Percentiles rank a stretch among this genome's conserved stretches.
Evolutionary conservation across 352 stramenopile species (phyloP).

Genomic region (Phytopythium helicoides): DNA sequence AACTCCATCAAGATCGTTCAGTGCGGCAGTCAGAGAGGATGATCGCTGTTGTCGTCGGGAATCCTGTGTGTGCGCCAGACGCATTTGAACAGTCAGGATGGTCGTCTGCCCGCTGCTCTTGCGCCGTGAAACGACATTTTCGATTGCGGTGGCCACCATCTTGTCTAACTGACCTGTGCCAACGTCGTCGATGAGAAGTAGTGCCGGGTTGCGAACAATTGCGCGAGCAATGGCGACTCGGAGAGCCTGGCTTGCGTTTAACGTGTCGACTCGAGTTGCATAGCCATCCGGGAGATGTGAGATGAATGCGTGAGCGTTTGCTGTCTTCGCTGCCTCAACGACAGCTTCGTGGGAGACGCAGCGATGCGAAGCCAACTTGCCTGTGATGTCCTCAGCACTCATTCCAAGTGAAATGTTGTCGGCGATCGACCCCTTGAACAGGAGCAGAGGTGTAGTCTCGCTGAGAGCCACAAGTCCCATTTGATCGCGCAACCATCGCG

Average conservation of each 20-base stretch:
- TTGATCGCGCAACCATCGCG: conserved; percentile 49
- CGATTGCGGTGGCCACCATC: not conserved
- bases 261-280: conserved; percentile 92
- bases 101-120: conserved; percentile 8
- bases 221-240: conserved; percentile 92
- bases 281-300: conserved; percentile 86
- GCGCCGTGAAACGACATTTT: not conserved
- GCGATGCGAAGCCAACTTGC: not conserved
- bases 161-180: not conserved
- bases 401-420: conserved; percentile 70
- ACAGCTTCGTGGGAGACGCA: conserved; percentile 58
- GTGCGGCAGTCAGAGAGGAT: not conserved
- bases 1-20: not conserved
- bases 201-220: conserved; percentile 83
- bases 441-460: conserved; percentile 20
- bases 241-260: conserved; percentile 66
- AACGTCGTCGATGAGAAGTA: conserved; percentile 91
- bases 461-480: conserved; percentile 58
- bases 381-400: conserved; percentile 7
- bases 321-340: conserved; percentile 83
- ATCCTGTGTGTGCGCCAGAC: not conserved
- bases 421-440: conserved; percentile 60
- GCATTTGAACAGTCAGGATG: conserved; percentile 1
- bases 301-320: conserved; percentile 95
- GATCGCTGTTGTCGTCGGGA: not conserved